Conservation (phyloP, 257 asterid species). For the Hygrophila difformis region DNA sequence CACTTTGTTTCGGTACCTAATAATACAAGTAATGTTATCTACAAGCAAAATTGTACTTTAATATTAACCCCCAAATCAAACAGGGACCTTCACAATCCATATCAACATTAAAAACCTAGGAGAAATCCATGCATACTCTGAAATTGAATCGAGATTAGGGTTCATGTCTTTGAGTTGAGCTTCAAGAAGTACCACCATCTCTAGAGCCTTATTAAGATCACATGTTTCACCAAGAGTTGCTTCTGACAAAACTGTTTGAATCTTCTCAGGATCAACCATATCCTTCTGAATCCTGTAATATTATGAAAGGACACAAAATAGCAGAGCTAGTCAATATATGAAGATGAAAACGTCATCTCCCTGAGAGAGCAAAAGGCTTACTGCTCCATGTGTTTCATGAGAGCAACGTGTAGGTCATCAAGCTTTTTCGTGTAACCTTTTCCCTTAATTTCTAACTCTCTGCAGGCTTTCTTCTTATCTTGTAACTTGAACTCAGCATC, state of each 20-base stretch:
- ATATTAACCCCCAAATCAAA: no score
- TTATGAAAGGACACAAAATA: no score
- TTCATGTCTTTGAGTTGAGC: conserved; percentile 93
- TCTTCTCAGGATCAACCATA: conserved; percentile 79
- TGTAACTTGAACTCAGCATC: conserved; percentile 94
- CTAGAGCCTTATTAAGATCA: conserved; percentile 70
- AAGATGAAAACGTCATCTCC: no score
- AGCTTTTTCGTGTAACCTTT: conserved; percentile 74
- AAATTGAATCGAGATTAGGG: conserved; percentile 90
- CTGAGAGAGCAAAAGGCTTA: conserved; percentile 33
- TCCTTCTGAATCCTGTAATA: conserved; percentile 77
- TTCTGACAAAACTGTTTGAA: conserved; percentile 58
- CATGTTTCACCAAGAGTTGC: conserved; percentile 42
- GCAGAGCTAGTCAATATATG: no score
- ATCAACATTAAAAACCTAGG: no score
- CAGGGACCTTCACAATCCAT: neutral
- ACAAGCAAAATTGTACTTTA: neutral
- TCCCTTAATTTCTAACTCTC: conserved; percentile 63
- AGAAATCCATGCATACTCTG: conserved; percentile 57
- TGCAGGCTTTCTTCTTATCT: conserved; percentile 68
- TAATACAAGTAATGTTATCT: conserved; percentile 3
- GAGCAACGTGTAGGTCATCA: conserved; percentile 59
- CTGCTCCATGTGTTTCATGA: conserved; percentile 88
- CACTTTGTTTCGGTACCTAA: conserved; percentile 82
- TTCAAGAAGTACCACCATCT: conserved; percentile 80